A percentile compares a stretch with the other conserved stretches of the same genome.
Evolutionary conservation across 345 rosid species (phyloP).

Genomic region (Dipteronia sinensis): DNA sequence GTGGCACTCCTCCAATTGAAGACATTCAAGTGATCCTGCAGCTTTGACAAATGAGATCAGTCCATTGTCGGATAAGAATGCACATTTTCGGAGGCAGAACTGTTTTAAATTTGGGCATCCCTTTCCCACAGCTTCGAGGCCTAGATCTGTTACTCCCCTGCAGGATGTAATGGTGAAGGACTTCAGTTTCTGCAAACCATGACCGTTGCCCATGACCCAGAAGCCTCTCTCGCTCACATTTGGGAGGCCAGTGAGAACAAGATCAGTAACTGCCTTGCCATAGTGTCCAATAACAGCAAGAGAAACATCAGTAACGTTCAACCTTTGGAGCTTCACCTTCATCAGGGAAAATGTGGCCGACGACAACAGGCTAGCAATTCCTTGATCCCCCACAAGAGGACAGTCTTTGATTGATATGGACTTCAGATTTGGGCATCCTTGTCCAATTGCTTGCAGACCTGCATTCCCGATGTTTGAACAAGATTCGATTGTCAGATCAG

Average conservation of each 20-base stretch:
- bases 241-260: conserved; percentile 59
- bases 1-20: conserved; percentile 94
- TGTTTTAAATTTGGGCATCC: conserved; percentile 83
- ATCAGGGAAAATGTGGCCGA: conserved; percentile 45
- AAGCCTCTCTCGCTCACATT: conserved; percentile 82
- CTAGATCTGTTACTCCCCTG: conserved; percentile 70
- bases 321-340: conserved; percentile 74
- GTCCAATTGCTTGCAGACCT: conserved; percentile 69
- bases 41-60: conserved; percentile 70
- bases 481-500: conserved; percentile 68
- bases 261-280: conserved; percentile 71
- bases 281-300: conserved; percentile 89
- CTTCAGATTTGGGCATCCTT: conserved; percentile 61
- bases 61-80: conserved; percentile 74
- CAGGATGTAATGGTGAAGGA: conserved; percentile 67
- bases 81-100: conserved; percentile 52
- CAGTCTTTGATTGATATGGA: conserved; percentile 75
- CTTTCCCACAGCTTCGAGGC: conserved; percentile 74
- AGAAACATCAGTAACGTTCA: conserved; percentile 79
- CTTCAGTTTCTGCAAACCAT: conserved; percentile 76
- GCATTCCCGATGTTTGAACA: conserved; percentile 80
- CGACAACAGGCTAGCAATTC: conserved; percentile 63
- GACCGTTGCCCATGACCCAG: conserved; percentile 96
- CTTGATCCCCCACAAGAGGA: conserved; percentile 85
- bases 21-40: conserved; percentile 66